Evolutionary conservation across 768 basidiomycete genomes (phyloP), one percentile per base, ranked within the genome.

Genomic region (Nevesoporus exiguus): DNA sequence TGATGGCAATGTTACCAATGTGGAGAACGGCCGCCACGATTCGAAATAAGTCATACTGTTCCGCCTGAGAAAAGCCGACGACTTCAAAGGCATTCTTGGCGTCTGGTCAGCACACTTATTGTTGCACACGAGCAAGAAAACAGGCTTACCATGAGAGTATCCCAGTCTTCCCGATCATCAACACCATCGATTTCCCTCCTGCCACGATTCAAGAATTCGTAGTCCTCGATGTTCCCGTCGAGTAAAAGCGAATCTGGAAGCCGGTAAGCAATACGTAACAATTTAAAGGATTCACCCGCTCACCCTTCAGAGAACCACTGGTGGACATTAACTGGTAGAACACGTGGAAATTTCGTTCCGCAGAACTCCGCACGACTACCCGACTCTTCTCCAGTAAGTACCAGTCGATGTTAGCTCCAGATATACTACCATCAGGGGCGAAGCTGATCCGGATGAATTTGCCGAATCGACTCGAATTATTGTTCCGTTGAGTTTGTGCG

Each of bases 401-500:
- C 97, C 97, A 98, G 69, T 99, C 95, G 55, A 98, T 93, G 66
- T 94, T 98, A 24, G 97, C 97, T 1, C 97, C 97, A 0, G 94
- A 90, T 53, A 99, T 99, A 60, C 92, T 93, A 2, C 96, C 95
- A 59, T 90, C 85, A 0, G 90, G 86, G 1, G 91, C 83, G 72
- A 99, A 99, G 66, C 88, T 89, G 56, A 99, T 98, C 42, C 93
- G 80, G 44, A 99, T 90, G 68, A 99, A 99, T 73, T 99, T 99
- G 29, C 94, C 95, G 68, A 99, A 99, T 36, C 97, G 90, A 80
- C 91, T 93, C 1, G 97, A 98, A 66, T 99, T 99, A 73, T 98
- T 98, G 67, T 99, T 99, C 42, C 95, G 78, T 72, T 97, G 90
- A 0, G 97, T 98, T 70, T 98, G 97, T 6, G 97, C 96, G 68